Evolutionary conservation across 2,329 filamentous ascomycete genomes (phyloP).

Genomic region (Myriosclerotinia scirpicola): DNA sequence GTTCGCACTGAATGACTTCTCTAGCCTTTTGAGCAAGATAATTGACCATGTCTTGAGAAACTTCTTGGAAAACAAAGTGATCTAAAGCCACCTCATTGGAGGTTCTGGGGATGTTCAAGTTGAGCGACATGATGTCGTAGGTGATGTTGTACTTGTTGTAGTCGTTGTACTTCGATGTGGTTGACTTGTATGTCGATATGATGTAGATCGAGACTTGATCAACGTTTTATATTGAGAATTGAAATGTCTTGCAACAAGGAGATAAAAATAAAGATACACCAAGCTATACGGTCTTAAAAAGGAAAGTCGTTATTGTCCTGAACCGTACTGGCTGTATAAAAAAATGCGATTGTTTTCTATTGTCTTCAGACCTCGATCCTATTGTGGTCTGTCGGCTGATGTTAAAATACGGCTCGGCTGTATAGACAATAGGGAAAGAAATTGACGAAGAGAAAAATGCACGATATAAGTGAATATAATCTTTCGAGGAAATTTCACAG

Average conservation of each 20-base stretch:
- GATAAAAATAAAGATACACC: constrained; percentile 23
- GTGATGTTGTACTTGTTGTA: background rate
- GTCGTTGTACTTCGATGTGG: constrained; percentile 1
- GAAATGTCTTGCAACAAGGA: constrained; percentile 12
- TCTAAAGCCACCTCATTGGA: constrained; percentile 72
- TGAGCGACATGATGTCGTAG: constrained; percentile 10
- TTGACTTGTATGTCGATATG: constrained; percentile 17
- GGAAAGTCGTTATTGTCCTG: constrained; percentile 20
- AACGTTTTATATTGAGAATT: background rate
- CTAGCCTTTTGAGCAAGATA: constrained; percentile 73
- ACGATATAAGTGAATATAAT: constrained; percentile 21
- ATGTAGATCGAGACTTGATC: constrained; percentile 18
- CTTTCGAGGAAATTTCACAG: constrained; percentile 9
- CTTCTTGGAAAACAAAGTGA: constrained; percentile 75
- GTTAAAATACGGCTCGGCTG: constrained; percentile 10
- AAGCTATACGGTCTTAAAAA: constrained; percentile 20
- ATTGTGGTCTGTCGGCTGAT: constrained; percentile 21
- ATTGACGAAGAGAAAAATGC: constrained; percentile 9
- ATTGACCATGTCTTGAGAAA: constrained; percentile 72
- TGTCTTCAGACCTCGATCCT: constrained; percentile 17
- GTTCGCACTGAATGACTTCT: constrained; percentile 79
- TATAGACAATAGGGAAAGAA: constrained; percentile 13
- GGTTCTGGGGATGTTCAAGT: constrained; percentile 27
- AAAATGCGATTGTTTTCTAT: constrained; percentile 16
- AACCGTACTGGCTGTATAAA: background rate